Percentiles rank a stretch among this genome's conserved stretches.
Conservation (phyloP, 1,139 yeast species). For the Kodamaea ohmeri region DNA sequence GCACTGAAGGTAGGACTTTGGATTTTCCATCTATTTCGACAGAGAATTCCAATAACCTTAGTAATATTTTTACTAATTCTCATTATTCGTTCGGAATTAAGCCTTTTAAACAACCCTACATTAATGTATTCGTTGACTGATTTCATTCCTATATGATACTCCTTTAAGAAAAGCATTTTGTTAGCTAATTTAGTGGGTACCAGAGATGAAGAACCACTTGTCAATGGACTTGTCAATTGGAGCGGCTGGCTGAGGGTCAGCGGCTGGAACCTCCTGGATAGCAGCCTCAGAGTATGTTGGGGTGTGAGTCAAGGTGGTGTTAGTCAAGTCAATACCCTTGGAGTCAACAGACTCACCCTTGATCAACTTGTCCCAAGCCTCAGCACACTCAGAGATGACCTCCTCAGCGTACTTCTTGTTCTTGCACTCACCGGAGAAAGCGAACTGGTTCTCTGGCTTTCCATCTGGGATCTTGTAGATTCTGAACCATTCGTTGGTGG, state of each 20-base stretch:
- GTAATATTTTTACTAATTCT: too few relatives aligned
- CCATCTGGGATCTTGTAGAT: conserved; percentile 95
- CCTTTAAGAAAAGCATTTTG: neutral
- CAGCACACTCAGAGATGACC: conserved; percentile 70
- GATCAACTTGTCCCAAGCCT: conserved; percentile 73
- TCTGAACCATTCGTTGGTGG: conserved; percentile 91
- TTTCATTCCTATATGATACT: too few relatives aligned
- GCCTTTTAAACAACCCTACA: too few relatives aligned
- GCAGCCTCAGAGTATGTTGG: conserved; percentile 50
- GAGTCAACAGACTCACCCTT: conserved; percentile 49
- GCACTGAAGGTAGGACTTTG: too few relatives aligned
- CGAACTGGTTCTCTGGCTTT: conserved; percentile 82
- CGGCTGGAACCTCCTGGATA: conserved; percentile 60
- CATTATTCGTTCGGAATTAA: too few relatives aligned
- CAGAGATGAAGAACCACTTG: conserved; percentile 99
- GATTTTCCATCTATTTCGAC: too few relatives aligned
- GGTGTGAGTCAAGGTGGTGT: conserved; percentile 67
- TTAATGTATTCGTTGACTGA: too few relatives aligned
- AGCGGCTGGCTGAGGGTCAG: conserved; percentile 73
- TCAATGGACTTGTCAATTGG: conserved; percentile 95
- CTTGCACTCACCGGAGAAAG: conserved; percentile 78
- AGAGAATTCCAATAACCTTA: too few relatives aligned
- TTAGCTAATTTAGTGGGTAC: conserved; percentile 45
- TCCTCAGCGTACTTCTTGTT: conserved; percentile 68
- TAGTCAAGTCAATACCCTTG: conserved; percentile 47